These are phyloP conservation scores for Microdochium nivale DNA, from an alignment of 2,329 filamentous ascomycete genomes.

Conservation along the genomic window DNA sequence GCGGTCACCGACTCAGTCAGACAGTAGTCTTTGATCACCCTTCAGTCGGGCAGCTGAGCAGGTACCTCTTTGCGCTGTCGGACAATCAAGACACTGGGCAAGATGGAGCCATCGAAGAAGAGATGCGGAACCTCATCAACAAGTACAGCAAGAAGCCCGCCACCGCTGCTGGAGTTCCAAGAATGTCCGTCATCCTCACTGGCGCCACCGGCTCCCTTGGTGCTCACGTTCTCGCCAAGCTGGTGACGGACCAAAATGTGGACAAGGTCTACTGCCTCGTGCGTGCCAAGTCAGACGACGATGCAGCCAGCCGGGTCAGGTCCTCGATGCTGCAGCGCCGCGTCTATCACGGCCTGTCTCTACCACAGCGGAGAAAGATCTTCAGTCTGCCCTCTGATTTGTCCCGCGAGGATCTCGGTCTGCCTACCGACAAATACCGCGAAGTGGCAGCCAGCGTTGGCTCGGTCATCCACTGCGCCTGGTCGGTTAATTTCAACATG, in stretches of 20 bases:
- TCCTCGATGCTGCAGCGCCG: slow-evolving; percentile 16
- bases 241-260: slow-evolving; percentile 48
- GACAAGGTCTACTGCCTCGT: slow-evolving; percentile 42
- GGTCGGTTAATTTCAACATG: slow-evolving; percentile 50
- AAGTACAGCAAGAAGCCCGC: slow-evolving; percentile 23
- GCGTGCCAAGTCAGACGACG: slow-evolving; percentile 24
- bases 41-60: slow-evolving; percentile 34
- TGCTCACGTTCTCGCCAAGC: slow-evolving; percentile 48
- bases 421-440: slow-evolving; percentile 17
- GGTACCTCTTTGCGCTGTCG: slow-evolving; percentile 31
- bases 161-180: neutral
- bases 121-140: slow-evolving; percentile 36
- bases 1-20: slow-evolving; percentile 35
- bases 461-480: slow-evolving; percentile 40
- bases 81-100: slow-evolving; percentile 21
- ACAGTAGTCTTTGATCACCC: slow-evolving; percentile 53
- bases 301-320: slow-evolving; percentile 11
- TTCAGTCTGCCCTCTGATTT: slow-evolving; percentile 30
- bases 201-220: slow-evolving; percentile 60
- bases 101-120: slow-evolving; percentile 24
- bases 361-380: slow-evolving; percentile 19
- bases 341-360: slow-evolving; percentile 19
- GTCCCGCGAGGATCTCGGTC: slow-evolving; percentile 28
- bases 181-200: slow-evolving; percentile 37
- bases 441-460: slow-evolving; percentile 23